Conservation (phyloP, 306 rosid species). For the Hippophae rhamnoides region DNA sequence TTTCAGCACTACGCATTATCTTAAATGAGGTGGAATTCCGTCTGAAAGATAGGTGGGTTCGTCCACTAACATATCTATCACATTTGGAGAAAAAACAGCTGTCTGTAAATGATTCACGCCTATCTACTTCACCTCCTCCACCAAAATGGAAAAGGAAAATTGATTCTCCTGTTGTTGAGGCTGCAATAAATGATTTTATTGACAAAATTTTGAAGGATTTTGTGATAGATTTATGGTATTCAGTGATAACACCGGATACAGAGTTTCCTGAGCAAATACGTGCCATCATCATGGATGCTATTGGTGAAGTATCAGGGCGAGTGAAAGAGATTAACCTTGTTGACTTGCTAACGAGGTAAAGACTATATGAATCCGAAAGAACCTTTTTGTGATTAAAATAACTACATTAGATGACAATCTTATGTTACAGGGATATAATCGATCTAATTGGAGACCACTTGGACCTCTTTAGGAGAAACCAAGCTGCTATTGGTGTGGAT, state of each 20-base stretch:
- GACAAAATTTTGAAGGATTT: constrained; percentile 83
- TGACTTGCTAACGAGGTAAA: constrained; percentile 73
- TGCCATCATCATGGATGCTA: constrained; percentile 73
- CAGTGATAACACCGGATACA: constrained; percentile 72
- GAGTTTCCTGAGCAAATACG: constrained; percentile 79
- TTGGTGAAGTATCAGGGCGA: constrained; percentile 74
- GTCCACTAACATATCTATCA: constrained; percentile 49
- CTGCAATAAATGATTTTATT: constrained; percentile 61
- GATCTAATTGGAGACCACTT: constrained; percentile 77
- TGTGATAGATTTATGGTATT: constrained; percentile 79
- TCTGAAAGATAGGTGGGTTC: constrained; percentile 56
- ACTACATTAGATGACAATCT: constrained; percentile 7
- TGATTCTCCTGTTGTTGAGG: constrained; percentile 73
- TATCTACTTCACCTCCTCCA: constrained; percentile 38
- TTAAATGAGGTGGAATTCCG: constrained; percentile 62
- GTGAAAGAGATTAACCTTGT: constrained; percentile 76
- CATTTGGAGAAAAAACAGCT: constrained; percentile 83
- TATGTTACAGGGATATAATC: constrained; percentile 65
- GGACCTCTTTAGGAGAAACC: constrained; percentile 92
- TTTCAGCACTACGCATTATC: constrained; percentile 54
- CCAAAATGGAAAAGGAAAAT: constrained; percentile 77
- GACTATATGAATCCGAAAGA: constrained; percentile 4
- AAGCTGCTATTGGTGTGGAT: constrained; percentile 78
- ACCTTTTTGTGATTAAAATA: not conserved
- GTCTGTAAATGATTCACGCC: constrained; percentile 62